A percentile compares a stretch with the other conserved stretches of the same genome.
phyloP scores from a whole-genome alignment of 768 basidiomycete genomes.

The Auricularia heimuer region DNA sequence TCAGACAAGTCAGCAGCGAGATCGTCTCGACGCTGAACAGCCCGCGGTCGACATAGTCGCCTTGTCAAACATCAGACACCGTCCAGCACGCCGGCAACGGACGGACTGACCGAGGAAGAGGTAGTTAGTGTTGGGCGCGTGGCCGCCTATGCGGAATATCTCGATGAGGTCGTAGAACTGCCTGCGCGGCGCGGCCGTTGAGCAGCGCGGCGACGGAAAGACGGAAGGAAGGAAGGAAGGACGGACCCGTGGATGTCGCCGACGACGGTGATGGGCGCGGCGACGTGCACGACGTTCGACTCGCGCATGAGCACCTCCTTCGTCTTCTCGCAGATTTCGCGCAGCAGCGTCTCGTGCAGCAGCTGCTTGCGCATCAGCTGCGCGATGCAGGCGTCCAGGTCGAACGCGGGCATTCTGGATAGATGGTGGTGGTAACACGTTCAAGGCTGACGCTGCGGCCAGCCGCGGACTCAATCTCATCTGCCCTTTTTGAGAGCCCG shows the following conservation, averaged over 20 bases:
- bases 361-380: slow-evolving; percentile 87
- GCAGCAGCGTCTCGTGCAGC: slow-evolving; percentile 84
- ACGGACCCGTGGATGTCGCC: slow-evolving; percentile 98
- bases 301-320: slow-evolving; percentile 99
- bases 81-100: slow-evolving; percentile 1
- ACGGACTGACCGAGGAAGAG: slow-evolving; percentile 78
- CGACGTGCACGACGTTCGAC: slow-evolving; percentile 96
- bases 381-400: slow-evolving; percentile 93
- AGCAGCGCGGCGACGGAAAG: slow-evolving; percentile 9
- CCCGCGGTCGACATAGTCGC: slow-evolving; percentile 97
- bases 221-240: background rate
- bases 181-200: slow-evolving; percentile 41
- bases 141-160: slow-evolving; percentile 97
- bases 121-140: slow-evolving; percentile 94
- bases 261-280: slow-evolving; percentile 94
- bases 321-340: slow-evolving; percentile 99
- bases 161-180: slow-evolving; percentile 99
- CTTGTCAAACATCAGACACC: slow-evolving; percentile 29
- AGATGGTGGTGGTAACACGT: too few relatives aligned
- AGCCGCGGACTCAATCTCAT: too few relatives aligned
- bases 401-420: slow-evolving; percentile 51
- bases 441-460: too few relatives aligned
- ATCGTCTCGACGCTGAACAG: slow-evolving; percentile 98
- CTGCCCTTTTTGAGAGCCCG: too few relatives aligned
- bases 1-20: slow-evolving; percentile 91